These are phyloP conservation scores for Pseudogymnoascus verrucosus DNA, from an alignment of 2,329 filamentous ascomycete genomes.

Conservation along the genomic window DNA sequence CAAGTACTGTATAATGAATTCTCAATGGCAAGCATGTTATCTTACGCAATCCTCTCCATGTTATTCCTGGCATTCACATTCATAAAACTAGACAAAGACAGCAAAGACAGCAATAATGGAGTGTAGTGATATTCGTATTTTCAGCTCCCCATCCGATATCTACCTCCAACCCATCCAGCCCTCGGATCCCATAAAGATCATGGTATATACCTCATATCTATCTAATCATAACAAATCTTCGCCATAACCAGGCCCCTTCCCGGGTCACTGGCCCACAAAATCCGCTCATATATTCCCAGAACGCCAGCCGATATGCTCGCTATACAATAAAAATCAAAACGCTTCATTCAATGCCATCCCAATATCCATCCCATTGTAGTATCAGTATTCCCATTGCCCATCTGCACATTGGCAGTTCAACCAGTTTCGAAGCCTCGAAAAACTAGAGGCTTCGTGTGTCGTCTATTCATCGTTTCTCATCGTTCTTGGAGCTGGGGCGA, in stretches of 20 bases:
- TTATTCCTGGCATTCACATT: not conserved
- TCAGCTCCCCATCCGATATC: not conserved
- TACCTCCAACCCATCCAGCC: not conserved
- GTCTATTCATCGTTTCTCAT: not conserved
- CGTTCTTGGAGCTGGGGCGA: not conserved
- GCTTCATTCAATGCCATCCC: slow-evolving; percentile 1
- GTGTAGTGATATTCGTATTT: slow-evolving; percentile 3
- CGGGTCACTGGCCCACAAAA: not conserved
- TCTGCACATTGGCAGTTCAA: not conserved
- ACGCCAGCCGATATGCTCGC: slow-evolving; percentile 6
- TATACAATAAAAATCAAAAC: slow-evolving; percentile 2
- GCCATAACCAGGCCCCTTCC: not conserved
- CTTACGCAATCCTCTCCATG: not conserved
- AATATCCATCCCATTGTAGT: not conserved
- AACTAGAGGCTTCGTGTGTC: no score
- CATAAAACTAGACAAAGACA: not conserved
- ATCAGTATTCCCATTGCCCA: not conserved
- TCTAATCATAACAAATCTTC: not conserved
- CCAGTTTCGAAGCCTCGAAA: not conserved
- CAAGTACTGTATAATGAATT: slow-evolving; percentile 8
- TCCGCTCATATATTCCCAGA: not conserved
- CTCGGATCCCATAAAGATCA: slow-evolving; percentile 2
- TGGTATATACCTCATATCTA: slow-evolving; percentile 2
- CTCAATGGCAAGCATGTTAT: not conserved
- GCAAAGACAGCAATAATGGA: not conserved